Conservation (phyloP, 129 eudicot genomes). For the Centaurea solstitialis region DNA sequence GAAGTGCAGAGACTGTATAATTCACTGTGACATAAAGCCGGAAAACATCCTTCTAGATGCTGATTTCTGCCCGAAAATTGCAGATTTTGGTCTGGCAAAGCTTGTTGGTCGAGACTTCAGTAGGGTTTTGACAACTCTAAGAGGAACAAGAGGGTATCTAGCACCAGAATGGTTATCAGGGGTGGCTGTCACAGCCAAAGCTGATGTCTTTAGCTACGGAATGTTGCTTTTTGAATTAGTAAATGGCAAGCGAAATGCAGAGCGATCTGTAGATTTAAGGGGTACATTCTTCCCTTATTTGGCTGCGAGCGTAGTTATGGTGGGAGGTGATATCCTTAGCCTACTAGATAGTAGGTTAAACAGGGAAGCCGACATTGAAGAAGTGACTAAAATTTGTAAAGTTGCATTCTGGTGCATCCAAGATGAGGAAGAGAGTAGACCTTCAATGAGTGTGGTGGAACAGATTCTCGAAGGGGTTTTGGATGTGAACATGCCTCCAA, state of each 20-base stretch:
- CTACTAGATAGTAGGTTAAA: constrained; percentile 60
- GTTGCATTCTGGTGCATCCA: constrained; percentile 88
- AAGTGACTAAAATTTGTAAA: constrained; percentile 57
- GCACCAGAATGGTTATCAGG: too few relatives aligned
- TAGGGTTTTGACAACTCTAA: too few relatives aligned
- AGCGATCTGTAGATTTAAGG: constrained; percentile 33
- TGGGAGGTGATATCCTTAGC: constrained; percentile 66
- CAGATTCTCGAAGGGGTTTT: constrained; percentile 71
- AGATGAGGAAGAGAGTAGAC: constrained; percentile 67
- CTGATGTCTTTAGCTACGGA: constrained; percentile 35
- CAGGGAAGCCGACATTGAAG: constrained; percentile 45
- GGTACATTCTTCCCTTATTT: constrained; percentile 54
- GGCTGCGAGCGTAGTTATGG: constrained; percentile 43
- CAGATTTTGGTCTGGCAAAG: constrained; percentile 89
- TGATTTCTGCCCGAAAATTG: constrained; percentile 54
- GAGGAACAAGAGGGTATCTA: too few relatives aligned
- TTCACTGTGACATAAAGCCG: too few relatives aligned
- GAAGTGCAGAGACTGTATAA: constrained; percentile 52
- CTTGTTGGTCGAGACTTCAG: constrained; percentile 63
- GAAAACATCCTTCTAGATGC: constrained; percentile 28
- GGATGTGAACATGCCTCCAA: constrained; percentile 68
- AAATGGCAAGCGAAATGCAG: constrained; percentile 56
- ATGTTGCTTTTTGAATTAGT: constrained; percentile 76
- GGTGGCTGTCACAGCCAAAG: too few relatives aligned
- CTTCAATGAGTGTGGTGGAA: constrained; percentile 63